phyloP scores from a whole-genome alignment of 352 stramenopile species.

The Phytophthora chlamydospora region DNA sequence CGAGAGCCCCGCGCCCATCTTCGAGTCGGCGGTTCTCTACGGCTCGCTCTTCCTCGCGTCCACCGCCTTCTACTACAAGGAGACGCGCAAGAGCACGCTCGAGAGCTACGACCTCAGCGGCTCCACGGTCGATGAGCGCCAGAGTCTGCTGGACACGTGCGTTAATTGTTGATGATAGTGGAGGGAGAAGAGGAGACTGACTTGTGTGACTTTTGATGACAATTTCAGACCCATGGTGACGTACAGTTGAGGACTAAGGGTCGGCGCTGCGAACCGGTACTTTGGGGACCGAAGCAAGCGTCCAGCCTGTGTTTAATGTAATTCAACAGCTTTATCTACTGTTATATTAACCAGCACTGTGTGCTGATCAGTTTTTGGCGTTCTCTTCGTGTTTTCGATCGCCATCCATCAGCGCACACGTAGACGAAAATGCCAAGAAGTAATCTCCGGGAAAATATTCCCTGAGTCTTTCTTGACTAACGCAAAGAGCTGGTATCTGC shows the following conservation, averaged over 20 bases:
- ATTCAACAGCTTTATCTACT: no score
- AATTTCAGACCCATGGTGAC: slow-evolving; percentile 33
- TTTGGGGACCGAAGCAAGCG: neutral
- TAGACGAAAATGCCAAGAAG: no score
- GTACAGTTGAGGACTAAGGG: slow-evolving; percentile 33
- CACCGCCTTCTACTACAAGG: slow-evolving; percentile 70
- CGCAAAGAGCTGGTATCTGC: no score
- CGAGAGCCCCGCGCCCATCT: slow-evolving; percentile 62
- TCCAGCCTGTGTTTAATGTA: slow-evolving; percentile 7
- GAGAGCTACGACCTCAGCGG: slow-evolving; percentile 50
- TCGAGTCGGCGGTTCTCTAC: slow-evolving; percentile 76
- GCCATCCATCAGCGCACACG: no score
- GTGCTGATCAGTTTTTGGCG: no score
- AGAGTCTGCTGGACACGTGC: slow-evolving; percentile 67
- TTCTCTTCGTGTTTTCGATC: no score
- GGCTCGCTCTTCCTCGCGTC: slow-evolving; percentile 74
- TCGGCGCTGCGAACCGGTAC: neutral
- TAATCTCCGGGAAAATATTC: no score
- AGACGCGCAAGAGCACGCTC: slow-evolving; percentile 58
- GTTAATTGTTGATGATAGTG: neutral
- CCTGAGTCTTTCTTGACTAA: no score
- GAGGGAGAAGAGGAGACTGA: neutral
- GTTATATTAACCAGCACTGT: no score
- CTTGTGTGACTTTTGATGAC: slow-evolving; percentile 1
- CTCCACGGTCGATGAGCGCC: slow-evolving; percentile 60